Base-by-base conservation (phyloP, 805 yeast genomes). In the Starmerella vaccinii region DNA sequence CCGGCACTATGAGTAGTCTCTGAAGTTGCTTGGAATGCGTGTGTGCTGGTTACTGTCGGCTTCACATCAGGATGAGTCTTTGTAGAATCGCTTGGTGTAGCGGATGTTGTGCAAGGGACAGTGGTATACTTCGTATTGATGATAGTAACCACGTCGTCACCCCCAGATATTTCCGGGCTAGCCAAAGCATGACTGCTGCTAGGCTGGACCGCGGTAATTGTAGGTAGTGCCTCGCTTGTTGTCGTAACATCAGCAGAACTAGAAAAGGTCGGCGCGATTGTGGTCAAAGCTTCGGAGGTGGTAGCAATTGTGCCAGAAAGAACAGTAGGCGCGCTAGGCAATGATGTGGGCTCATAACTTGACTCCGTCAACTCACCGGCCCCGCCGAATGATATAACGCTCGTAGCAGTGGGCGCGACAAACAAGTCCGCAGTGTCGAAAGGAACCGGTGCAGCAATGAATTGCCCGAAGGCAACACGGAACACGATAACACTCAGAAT, bases 31-130 rank as follows among this genome's bases (percentile, higher is more conserved):
- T 32, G n/a, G 35, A 32, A 32, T 27, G 32, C 32, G 12, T 27
- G 12, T 27, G 9, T 27, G 13, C 32, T 27, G 32, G n/a, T 27
- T 13, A 13, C 32, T 9, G 32, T 9, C 13, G 32, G 13, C 13
- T 13, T 13, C 35, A 13, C 15, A 15, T 15, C 35, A 7, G 18
- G 15, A 3, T 15, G n/a, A 9, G 18, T 32, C 35, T 13, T 32
- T 8, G 2, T 13, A 8, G 15, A 13, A 7, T 32, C 18, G 7
- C 18, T 2, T 13, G 38, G 8, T 8, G 23, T 16, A 10, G 45
- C 33, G 15, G 55, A 41, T 2, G 56, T 52, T 9, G 54, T n/a
- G 38, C 57, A 50, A 5, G 57, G n/a, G 8, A 50, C 50, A 7
- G 57, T 50, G 2, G 49, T 49, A 38, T 44, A 53, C 33, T 26